Conservation (phyloP, 2,329 filamentous ascomycete species). For the Exophiala sp. region DNA sequence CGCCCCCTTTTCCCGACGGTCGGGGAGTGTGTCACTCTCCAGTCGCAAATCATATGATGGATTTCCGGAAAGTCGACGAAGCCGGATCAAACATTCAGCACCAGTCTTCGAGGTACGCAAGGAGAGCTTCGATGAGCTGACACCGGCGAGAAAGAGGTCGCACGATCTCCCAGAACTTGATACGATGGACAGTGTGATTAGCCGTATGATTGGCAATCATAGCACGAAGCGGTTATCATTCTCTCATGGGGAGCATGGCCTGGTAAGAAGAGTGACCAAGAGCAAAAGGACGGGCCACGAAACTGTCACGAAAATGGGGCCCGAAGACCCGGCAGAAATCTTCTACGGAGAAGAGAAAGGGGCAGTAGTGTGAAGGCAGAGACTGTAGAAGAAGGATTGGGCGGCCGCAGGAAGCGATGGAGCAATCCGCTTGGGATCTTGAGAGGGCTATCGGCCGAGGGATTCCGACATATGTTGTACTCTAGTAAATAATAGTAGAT, state of each 20-base stretch:
- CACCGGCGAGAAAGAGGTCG: slow-evolving; percentile 12
- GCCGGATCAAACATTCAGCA: slow-evolving; percentile 14
- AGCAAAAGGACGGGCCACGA: slow-evolving; percentile 8
- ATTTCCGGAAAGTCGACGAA: slow-evolving; percentile 16
- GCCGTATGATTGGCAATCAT: slow-evolving; percentile 27
- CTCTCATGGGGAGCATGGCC: slow-evolving; percentile 3
- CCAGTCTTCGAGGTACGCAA: slow-evolving; percentile 25
- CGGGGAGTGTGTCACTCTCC: slow-evolving; percentile 50
- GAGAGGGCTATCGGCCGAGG: slow-evolving; percentile 27
- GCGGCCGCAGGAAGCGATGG: slow-evolving; percentile 27
- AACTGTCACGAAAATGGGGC: slow-evolving; percentile 7
- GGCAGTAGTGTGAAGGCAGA: slow-evolving; percentile 13
- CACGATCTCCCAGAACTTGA: slow-evolving; percentile 26
- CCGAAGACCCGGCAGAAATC: slow-evolving; percentile 24
- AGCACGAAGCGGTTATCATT: slow-evolving; percentile 10
- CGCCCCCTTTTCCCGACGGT: slow-evolving; percentile 67
- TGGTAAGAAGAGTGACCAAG: slow-evolving; percentile 5
- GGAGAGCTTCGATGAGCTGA: slow-evolving; percentile 21
- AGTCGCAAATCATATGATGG: slow-evolving; percentile 26
- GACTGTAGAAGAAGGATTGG: slow-evolving; percentile 14
- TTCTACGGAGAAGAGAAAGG: slow-evolving; percentile 20
- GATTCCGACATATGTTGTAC: slow-evolving; percentile 28
- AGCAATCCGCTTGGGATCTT: slow-evolving; percentile 29
- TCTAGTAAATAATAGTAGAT: slow-evolving; percentile 27
- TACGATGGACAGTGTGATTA: slow-evolving; percentile 27